Conservation (phyloP, 371 early-diverging fungal genomes). For the Mucor ambiguus region DNA sequence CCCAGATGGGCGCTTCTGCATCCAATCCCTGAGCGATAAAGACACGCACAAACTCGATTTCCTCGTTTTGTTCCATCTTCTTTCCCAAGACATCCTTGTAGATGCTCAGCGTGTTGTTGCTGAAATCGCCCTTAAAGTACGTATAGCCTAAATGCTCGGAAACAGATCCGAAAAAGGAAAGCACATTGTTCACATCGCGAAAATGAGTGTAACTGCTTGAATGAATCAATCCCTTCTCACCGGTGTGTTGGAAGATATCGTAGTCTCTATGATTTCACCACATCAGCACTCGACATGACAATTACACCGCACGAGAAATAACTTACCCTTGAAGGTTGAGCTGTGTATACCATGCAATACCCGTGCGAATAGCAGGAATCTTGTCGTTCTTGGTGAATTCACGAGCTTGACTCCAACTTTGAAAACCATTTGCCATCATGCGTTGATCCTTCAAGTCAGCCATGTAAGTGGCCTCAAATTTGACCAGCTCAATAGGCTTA, state of each 20-base stretch:
- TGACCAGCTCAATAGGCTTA: constrained; percentile 29
- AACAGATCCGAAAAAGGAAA: constrained; percentile 54
- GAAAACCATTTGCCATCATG: constrained; percentile 61
- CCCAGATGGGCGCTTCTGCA: constrained; percentile 50
- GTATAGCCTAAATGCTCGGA: constrained; percentile 59
- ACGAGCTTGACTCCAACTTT: constrained; percentile 58
- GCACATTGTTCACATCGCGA: constrained; percentile 43
- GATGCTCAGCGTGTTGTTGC: constrained; percentile 40
- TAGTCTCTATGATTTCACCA: constrained; percentile 44
- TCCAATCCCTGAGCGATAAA: constrained; percentile 38
- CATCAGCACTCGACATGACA: constrained; percentile 5
- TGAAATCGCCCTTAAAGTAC: constrained; percentile 56
- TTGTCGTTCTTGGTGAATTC: constrained; percentile 35
- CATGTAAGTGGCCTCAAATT: constrained; percentile 37
- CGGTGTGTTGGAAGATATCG: constrained; percentile 55
- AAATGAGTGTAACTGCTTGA: constrained; percentile 59
- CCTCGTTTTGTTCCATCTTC: constrained; percentile 19
- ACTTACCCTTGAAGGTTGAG: constrained; percentile 53
- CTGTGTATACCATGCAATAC: constrained; percentile 46
- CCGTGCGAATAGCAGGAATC: constrained; percentile 40
- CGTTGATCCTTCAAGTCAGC: constrained; percentile 35
- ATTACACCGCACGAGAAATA: constrained; percentile 5
- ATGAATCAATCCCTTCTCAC: constrained; percentile 55
- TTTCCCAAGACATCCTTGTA: constrained; percentile 54
- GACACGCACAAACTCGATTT: constrained; percentile 33